phyloP scores from a whole-genome alignment of 148 eudicot species.

The Hydrangea macrophylla region DNA sequence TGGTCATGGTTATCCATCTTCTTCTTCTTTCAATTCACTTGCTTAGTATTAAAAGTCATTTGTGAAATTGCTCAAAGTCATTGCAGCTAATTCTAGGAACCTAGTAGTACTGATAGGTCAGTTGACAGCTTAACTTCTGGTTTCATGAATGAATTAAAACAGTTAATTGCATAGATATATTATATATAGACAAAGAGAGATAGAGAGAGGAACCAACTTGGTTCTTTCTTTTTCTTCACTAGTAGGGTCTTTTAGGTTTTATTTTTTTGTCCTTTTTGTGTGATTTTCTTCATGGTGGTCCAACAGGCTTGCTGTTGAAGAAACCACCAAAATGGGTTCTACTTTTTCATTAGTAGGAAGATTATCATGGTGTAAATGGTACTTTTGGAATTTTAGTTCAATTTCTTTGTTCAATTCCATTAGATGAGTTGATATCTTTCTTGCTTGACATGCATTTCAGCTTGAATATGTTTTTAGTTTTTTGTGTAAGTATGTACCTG shows the following conservation, averaged over 20 bases:
- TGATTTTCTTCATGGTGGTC: no score
- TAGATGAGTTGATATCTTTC: not conserved
- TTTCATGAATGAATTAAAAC: not conserved
- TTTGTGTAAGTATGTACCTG: no score
- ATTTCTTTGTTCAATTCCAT: not conserved
- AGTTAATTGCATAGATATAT: no score
- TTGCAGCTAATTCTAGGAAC: not conserved
- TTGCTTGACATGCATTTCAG: not conserved
- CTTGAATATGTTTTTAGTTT: not conserved
- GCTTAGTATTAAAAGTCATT: not conserved
- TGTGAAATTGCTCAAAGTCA: not conserved
- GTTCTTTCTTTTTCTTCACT: not conserved
- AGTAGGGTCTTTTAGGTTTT: not conserved
- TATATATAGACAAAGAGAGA: no score
- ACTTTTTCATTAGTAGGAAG: no score
- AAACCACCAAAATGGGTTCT: no score
- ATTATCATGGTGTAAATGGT: no score
- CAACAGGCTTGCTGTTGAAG: no score
- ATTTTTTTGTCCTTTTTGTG: no score
- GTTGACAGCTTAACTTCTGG: not conserved
- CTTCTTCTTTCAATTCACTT: not conserved
- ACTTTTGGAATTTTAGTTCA: no score
- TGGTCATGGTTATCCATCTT: constrained; percentile 7
- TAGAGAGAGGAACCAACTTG: not conserved
- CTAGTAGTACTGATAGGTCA: not conserved